Conservation (phyloP, 1,284 basidiomycete genomes). For the Sporisorium exsertum region DNA sequence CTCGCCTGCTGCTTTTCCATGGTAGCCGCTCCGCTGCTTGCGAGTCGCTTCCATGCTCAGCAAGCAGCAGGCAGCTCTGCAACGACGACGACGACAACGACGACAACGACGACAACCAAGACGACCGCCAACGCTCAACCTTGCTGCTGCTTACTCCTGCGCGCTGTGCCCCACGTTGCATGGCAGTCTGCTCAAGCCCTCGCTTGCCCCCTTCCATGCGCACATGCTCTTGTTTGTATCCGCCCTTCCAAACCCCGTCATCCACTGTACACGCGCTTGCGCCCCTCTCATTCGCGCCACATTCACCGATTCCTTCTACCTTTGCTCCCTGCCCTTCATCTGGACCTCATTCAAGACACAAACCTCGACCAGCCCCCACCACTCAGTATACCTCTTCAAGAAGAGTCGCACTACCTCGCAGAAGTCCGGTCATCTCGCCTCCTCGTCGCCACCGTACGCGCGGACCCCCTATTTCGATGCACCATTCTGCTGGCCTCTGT, state of each 20-base stretch:
- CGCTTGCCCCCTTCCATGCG: neutral
- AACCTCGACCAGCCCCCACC: neutral
- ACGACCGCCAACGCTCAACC: no score
- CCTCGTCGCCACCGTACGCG: neutral
- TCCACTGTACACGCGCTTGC: neutral
- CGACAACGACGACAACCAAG: neutral
- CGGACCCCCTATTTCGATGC: neutral
- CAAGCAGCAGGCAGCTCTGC: neutral
- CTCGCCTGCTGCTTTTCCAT: neutral
- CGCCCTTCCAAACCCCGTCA: neutral
- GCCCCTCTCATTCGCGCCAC: neutral
- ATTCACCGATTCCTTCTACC: neutral
- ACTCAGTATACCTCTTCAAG: neutral
- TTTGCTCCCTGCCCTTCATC: neutral
- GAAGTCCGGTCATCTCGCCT: neutral
- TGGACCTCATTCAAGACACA: neutral
- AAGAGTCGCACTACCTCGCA: neutral
- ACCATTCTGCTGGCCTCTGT: neutral
- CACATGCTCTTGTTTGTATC: neutral
- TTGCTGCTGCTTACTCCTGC: no score
- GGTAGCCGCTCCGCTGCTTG: neutral
- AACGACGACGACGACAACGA: neutral
- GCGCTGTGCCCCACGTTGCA: neutral
- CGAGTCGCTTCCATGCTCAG: slow-evolving; percentile 1
- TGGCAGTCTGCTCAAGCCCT: neutral